Base-by-base conservation (phyloP, 176 grass and related monocot genomes). In the Avena eriantha region DNA sequence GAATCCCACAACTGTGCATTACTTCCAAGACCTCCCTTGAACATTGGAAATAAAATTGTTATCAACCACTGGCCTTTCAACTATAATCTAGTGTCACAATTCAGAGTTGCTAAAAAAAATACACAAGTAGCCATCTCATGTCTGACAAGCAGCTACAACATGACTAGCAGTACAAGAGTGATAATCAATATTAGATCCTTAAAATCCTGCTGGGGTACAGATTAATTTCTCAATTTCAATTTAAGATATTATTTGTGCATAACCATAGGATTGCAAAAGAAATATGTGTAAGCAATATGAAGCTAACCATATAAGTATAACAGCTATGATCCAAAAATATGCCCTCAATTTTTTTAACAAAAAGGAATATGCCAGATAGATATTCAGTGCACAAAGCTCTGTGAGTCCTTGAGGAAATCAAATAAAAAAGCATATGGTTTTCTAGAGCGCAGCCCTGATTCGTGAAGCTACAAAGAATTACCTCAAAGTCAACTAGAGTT, bases 11-110 rank as follows among this genome's bases (percentile, higher is more conserved):
- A 79, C 33, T 57, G 80, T 77, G 55, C 57, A 17, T 43, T 60
- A 80, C 78, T 49, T 73, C 47, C 69, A 50, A 43, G 15, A 85
- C 51, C 79, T 89, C 41, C 83, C 87, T 95, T 77, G 69, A 82
- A 90, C 64, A 89, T 75, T 69, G 53, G 49, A 89, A 83, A 68
- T 80, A 80, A 22, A 61, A 65, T 54, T 34, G 67, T 67, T 68
- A 83, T 51, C 73, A 88, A 36, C 69, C 79, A 81, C 64, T 66
- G 67, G 4, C 14, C 21, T 83, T 88, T 80, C 41, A 65, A 85
- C 36, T 75, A 57, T 76, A 50, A 84, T 85, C 46, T 41, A 61
- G 18, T 41, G 26, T 49, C 7, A 69, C 23, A 70, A 69, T 86
- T 67, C 34, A 86, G 48, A 78, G 45, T 18, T 77, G 31, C 34